Evolutionary conservation across 1,139 yeast species (phyloP), one percentile per base, ranked within the genome.

Genomic region (Blastobotrys malaysiensis): DNA sequence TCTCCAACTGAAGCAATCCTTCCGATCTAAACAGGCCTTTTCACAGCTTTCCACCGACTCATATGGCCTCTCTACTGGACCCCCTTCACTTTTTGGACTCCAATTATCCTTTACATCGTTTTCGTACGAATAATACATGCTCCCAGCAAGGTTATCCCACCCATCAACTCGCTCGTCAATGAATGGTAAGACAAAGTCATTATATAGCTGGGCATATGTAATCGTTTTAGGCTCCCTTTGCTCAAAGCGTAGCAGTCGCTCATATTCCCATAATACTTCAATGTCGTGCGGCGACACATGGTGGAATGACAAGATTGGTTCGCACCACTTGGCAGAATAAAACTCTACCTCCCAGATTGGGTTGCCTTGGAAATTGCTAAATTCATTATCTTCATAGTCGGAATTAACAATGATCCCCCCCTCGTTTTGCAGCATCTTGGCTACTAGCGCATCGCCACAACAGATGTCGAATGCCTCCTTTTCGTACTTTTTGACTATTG

Each of bases 361-460:
- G 49, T 68, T 66, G 5, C 74, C 74, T 48, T 69, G 73, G 57
- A 71, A 69, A 52, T 14, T 48, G 52, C 45, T 26, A 13, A 21
- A 36, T n/a, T 21, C 27, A 19, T 26, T 18, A 21, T 48, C 36
- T 20, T 48, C 45, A 5, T 19, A 48, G 27, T 20, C 49, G 3
- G 49, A 27, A 13, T 19, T 31, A 16, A 31, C 7, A 3, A 31
- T 31, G n/a, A 31, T n/a, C 5, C 39, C 39, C 6, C 16, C 39
- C 39, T 31, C 39, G 11, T 31, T 31, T 31, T n/a, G 49, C 46
- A 58, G 58, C 65, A 61, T 61, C 51, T 46, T 50, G 21, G 72
- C 72, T 1, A 70, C 65, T 61, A 71, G 59, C 47, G 62, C 65
- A 57, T 71, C 75, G 7, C 75, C 75, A 52, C 72, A 68, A 54